Conservation (phyloP, 257 asterid species). For the Apocynum venetum region DNA sequence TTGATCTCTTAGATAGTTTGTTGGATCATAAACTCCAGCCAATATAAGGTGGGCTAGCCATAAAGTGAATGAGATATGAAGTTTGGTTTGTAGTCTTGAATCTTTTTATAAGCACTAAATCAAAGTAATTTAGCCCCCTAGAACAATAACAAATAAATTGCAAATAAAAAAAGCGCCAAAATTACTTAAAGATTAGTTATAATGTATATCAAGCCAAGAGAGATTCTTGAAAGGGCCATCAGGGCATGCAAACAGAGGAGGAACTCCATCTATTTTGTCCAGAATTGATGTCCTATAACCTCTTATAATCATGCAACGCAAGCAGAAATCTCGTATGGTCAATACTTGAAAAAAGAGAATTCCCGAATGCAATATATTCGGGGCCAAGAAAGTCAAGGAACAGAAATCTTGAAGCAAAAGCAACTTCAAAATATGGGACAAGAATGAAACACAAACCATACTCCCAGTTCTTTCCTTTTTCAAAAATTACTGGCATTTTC, state of each 20-base stretch:
- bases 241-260: background rate
- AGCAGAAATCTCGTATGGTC: background rate
- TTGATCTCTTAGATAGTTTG: too few relatives aligned
- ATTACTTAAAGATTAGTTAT: background rate
- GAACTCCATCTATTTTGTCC: background rate
- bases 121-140: too few relatives aligned
- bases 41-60: too few relatives aligned
- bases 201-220: background rate
- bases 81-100: too few relatives aligned
- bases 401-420: constrained; percentile 5
- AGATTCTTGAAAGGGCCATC: background rate
- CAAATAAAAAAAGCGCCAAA: background rate
- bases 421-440: background rate
- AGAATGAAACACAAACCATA: background rate
- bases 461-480: background rate
- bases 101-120: too few relatives aligned
- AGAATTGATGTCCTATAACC: background rate
- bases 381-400: background rate
- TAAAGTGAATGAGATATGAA: too few relatives aligned
- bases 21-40: background rate
- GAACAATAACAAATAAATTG: too few relatives aligned
- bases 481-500: background rate
- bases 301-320: background rate
- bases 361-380: background rate
- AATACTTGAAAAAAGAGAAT: background rate